Base-by-base conservation (phyloP, 23 red algal genomes). In the Gracilaria gracilis region DNA sequence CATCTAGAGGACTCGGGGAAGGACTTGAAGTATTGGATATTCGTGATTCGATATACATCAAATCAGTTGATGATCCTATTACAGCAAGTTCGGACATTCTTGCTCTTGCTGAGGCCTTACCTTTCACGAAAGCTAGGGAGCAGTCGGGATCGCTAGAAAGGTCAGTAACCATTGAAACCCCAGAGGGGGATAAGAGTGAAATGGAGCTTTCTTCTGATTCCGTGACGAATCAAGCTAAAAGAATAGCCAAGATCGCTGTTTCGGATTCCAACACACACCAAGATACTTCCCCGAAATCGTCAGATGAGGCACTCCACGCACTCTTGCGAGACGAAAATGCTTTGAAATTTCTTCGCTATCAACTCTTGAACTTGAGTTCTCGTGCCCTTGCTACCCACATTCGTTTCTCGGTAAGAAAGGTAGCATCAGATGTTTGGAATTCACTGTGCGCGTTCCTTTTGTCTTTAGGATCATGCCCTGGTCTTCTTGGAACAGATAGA, bases 371-470 rank as follows among this genome's bases (percentile, higher is more conserved):
- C 42, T 19, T 89, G 67, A n/a, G 71, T 21, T 38, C 74, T 8
- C 4, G 12, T 23, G 35, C 31, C 0, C 36, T 89, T 13, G 31
- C 50, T 15, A 31, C 53, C 20, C 71, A 70, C 4, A 31, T 33
- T 24, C 62, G 71, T 61, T 38, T 57, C 48, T 38, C 74, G 20
- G 49, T 80, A 23, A 44, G 57, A 37, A 67, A 71, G 20, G 74
- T 89, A 14, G 85, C 71, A 39, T 78, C 85, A 15, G 85, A 89
- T 89, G 70, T 80, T 42, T 89, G 85, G 85, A 89, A 80, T 59
- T 74, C 85, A n/a, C 34, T 80, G 1, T 78, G 85, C 36, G 53
- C 34, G 4, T 89, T 89, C 54, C 57, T 89, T 8, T 67, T 74
- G 19, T 38, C 67, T 17, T 67, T 89, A 51, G 85, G 51, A 55